Base-by-base conservation (phyloP, 176 grass and related monocot species). In the Saccharum spontaneum region DNA sequence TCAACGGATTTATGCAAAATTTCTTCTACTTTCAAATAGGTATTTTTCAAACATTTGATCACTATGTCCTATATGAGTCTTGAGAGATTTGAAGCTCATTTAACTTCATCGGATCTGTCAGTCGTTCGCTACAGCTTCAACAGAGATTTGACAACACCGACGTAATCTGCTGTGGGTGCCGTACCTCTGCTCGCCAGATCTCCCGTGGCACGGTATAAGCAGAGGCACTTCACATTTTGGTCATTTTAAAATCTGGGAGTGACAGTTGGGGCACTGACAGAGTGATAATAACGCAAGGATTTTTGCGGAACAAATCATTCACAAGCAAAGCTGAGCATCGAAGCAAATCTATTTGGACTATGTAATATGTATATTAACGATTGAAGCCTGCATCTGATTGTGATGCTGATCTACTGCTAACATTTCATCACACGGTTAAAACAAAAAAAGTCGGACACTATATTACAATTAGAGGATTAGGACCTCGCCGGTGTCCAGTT, bases 401-500 rank as follows among this genome's bases (percentile, higher is more conserved):
- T 60, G 4, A 39, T 72, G 40, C 57, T 30, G 24, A n/a, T 64
- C 15, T 85, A 60, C 69, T n/a, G 48, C 18, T 48, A 70, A 20
- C 41, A 69, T 75, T 67, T 55, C 59, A 64, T 34, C 38, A 4
- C 11, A 8, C 70, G 12, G 9, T 14, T 13, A 34, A 22, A 46
- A 48, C 11, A 1, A 40, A 71, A 38, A 28, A 70, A 0, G 10
- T 34, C 5, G 2, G 77, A 69, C 38, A 69, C 77, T 81, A 85
- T 82, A 46, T 66, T 87, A 85, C 81, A 82, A 82, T 7, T 81
- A 85, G 57, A 52, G 5, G 44, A 73, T 71, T 46, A 67, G 26
- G 16, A 24, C 17, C 17, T 39, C 36, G 45, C 48, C 36, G 11
- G 22, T 40, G 38, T 14, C 8, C 66, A 57, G 79, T 90, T 86